Evolutionary conservation across 257 asterid genomes (phyloP), one percentile per base, ranked within the genome.

Genomic region (Eucommia ulmoides): DNA sequence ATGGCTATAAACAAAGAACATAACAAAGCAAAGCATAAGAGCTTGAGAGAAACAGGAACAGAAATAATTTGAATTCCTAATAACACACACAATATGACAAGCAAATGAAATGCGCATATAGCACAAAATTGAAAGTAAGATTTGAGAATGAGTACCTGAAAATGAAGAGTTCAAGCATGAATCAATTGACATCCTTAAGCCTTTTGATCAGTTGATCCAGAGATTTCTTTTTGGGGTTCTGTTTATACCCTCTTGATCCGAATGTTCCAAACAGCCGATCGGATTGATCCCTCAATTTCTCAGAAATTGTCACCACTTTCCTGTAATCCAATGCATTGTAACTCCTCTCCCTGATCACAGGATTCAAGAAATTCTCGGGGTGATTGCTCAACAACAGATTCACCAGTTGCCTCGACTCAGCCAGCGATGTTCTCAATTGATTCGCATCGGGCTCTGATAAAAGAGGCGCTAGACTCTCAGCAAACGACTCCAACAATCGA

Each of bases 281-380:
- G 0, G 96, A 68, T 58, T 79, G 96, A 69, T 89, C 98, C 85
- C 47, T 86, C 21, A 89, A 68, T 70, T 89, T 89, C 75, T 89
- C 98, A 1, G 96, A 89, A 38, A 89, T 78, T 23, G 78, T 22
- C 45, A 73, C 93, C 59, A 89, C 94, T 65, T 80, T 89, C 63
- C 88, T 64, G 59, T 85, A 68, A 54, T 89, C 96, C 67, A 89
- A 58, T 9, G 78, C 81, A 55, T 74, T 72, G 63, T 85, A 89
- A 68, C 92, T 89, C 57, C 92, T 82, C 75, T 85, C 96, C 68
- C 96, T 69, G 33, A 89, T 89, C 12, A 89, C 94, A 12, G 98
- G 87, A 68, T 89, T 89, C 70, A 89, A 56, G 58, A 78, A 89
- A 71, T 78, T 89, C 68, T 85, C 98, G 0, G 98, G 98, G 51